These are phyloP conservation scores for Globisporangium perplexum DNA, from an alignment of 352 stramenopile species.

Conservation along the genomic window DNA sequence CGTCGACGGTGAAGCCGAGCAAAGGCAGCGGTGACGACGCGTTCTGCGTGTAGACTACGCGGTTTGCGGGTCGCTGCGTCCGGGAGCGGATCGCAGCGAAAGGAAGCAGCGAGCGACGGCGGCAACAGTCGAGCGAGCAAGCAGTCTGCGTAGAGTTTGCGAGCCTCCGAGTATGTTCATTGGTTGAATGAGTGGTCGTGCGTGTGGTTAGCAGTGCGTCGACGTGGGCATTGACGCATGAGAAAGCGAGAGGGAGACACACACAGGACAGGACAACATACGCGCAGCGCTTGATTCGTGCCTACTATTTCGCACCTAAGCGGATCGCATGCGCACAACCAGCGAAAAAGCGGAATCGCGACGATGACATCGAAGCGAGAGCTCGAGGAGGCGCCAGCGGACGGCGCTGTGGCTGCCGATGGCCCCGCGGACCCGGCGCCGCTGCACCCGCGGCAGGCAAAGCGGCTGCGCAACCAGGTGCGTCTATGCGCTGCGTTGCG, in stretches of 20 bases:
- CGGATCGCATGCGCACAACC: background rate
- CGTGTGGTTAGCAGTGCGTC: background rate
- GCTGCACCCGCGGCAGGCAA: conserved; percentile 33
- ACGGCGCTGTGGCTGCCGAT: background rate
- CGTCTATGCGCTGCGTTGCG: background rate
- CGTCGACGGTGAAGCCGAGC: conserved; percentile 10
- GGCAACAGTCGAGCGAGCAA: background rate
- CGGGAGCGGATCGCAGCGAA: background rate
- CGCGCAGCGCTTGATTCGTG: too few species aligned
- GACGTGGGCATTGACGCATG: too few species aligned
- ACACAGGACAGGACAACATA: too few species aligned
- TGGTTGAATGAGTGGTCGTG: background rate
- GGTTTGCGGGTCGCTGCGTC: background rate
- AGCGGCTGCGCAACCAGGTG: conserved; percentile 47
- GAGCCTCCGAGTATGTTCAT: background rate
- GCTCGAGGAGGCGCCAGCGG: background rate
- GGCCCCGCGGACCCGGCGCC: background rate
- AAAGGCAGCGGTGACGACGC: background rate
- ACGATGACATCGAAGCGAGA: background rate
- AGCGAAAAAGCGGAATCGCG: background rate
- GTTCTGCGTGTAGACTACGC: conserved; percentile 9
- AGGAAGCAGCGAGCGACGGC: background rate
- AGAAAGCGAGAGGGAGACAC: too few species aligned
- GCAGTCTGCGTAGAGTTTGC: background rate
- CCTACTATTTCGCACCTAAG: background rate